Percentiles rank a stretch among this genome's conserved stretches.
Evolutionary conservation across 345 rosid species (phyloP).

Genomic region (Camelina neglecta): DNA sequence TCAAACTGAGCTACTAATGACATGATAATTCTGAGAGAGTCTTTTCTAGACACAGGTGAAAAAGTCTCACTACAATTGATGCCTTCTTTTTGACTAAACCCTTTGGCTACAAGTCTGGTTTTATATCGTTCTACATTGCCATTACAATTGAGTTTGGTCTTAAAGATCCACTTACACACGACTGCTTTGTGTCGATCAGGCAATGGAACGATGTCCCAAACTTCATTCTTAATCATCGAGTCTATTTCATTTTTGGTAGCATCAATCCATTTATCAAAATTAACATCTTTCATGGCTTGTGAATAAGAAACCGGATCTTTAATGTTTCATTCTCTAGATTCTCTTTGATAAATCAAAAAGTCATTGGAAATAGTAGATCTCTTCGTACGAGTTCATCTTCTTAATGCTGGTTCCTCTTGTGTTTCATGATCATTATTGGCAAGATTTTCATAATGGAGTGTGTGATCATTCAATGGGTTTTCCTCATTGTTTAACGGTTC

Average conservation of each 20-base stretch:
- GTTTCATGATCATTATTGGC: neutral
- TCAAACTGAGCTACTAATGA: neutral
- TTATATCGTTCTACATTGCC: neutral
- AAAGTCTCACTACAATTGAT: slow-evolving; percentile 3
- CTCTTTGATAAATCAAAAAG: neutral
- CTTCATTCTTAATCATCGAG: neutral
- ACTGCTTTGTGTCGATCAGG: slow-evolving; percentile 5
- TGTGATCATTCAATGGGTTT: neutral
- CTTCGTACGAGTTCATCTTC: neutral
- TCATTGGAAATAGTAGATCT: slow-evolving; percentile 4
- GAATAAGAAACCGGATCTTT: slow-evolving; percentile 4
- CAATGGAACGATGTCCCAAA: neutral
- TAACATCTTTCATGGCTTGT: slow-evolving; percentile 13
- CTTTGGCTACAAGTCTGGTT: slow-evolving; percentile 15
- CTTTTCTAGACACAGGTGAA: neutral
- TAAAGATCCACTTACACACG: slow-evolving; percentile 21
- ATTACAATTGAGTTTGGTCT: neutral
- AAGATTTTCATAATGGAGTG: neutral
- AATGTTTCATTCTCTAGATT: neutral
- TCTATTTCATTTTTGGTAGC: neutral
- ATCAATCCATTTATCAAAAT: slow-evolving; percentile 22
- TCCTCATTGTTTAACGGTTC: too few species aligned
- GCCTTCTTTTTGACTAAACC: slow-evolving; percentile 2
- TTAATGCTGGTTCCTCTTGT: slow-evolving; percentile 7
- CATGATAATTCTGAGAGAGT: neutral